Base-by-base conservation (phyloP, 805 yeast genomes). In the Sungouiozyma ichnusensis region DNA sequence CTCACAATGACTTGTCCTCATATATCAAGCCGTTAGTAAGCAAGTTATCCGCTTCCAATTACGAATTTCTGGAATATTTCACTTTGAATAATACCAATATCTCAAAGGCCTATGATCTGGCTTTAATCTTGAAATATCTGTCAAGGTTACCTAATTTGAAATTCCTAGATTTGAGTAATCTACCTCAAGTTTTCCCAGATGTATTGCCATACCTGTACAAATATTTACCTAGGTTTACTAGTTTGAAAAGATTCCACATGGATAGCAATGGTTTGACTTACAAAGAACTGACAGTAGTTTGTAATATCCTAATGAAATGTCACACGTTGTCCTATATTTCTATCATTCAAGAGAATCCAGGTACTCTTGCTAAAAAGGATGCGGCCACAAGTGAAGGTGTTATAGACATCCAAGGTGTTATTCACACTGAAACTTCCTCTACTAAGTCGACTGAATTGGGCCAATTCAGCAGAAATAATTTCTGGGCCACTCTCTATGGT, bases 291-390 rank as follows among this genome's bases (percentile, higher is more conserved):
- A 67, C 77, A 4, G 65, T 74, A 20, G 53, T 87, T 24, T 75
- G 86, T 29, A 83, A 79, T 51, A 73, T 80, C n/a, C 60, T 87
- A 20, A 81, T 88, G n/a, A 74, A 77, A 48, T 80, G 94, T 60
- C 71, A 70, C 47, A 65, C 73, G 33, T 66, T 88, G 44, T 74
- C 76, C 3, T 85, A 81, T 54, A 66, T 88, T 16, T 81, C 90
- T 9, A 60, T 87, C 15, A 52, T 71, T 29, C 92, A 90, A 4
- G 11, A 39, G 17, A 20, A 17, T 37, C 39, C 16, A 16, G 13
- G 18, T 16, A 33, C 15, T 15, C 9, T n/a, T n/a, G 9, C 6
- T 13, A 20, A 35, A 20, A 35, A 15, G 15, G 3, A 35, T 18
- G 8, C 35, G 16, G 6, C 35, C 40, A 14, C 27, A 3, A 24